Base-by-base conservation (phyloP, 1,284 basidiomycete genomes). In the Neonothopanus nambi region DNA sequence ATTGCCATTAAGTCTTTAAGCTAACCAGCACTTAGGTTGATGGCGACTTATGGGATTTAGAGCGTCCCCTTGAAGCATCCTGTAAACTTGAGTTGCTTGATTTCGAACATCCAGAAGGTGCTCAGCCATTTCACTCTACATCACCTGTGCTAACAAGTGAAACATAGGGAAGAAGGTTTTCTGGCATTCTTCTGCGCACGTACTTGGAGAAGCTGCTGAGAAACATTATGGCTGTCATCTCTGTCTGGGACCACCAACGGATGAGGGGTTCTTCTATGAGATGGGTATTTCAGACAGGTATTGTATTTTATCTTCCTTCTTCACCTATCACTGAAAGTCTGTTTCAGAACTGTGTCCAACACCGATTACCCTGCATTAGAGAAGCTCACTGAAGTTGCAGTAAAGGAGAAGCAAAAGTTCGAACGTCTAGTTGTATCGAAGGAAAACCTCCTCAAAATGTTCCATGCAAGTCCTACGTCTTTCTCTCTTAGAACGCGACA, bases 231-330 rank as follows among this genome's bases (percentile, higher is more conserved):
- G 96, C 40, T 98, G 95, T 71, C 95, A 98, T 75, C 80, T 99
- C 17, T 98, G 96, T 68, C 88, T 98, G 62, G 97, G 97, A 13
- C 97, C 97, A 18, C 97, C 97, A 18, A 95, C 94, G 3, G 95
- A 98, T 40, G 96, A 99, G 26, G 97, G 97, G 13, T 99, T 99
- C 82, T 99, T 97, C 82, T 99, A 99, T 70, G 97, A 99, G 71
- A 99, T 99, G 97, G 84, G 81, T 6, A 91, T 89, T 53, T 74
- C 83, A 37, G 85, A 91, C 51, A 76, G 87, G 85, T 82, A 46
- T 33, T 74, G 62, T 9, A 18, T 33, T n/a, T 33, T 39, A 26
- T 47, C 1, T 21, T 1, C 21, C 35, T 5, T 26, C 13, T 24
- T 15, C n/a, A 57, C 9, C 48, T 38, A 30, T 12, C 24, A 11